phyloP scores from a whole-genome alignment of 2,329 filamentous ascomycete species.

The Sclerotinia sclerotiorum region DNA sequence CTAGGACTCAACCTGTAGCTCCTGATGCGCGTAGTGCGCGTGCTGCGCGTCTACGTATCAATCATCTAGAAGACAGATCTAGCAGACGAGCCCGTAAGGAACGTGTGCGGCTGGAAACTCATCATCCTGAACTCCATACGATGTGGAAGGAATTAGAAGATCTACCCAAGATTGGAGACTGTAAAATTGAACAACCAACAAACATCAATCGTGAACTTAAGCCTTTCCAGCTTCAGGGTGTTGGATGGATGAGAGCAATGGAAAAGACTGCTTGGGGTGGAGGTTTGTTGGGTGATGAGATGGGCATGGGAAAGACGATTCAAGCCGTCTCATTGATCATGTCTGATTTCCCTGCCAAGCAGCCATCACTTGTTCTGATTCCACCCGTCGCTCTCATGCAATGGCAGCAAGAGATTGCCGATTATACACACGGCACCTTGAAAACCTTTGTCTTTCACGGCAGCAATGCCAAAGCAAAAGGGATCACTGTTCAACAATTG shows the following conservation, averaged over 20 bases:
- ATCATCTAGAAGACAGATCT: conserved; percentile 41
- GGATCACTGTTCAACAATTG: conserved; percentile 70
- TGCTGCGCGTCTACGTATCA: conserved; percentile 26
- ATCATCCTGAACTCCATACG: conserved; percentile 75
- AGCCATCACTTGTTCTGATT: conserved; percentile 83
- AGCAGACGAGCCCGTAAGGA: conserved; percentile 45
- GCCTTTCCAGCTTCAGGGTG: conserved; percentile 87
- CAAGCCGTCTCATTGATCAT: conserved; percentile 97
- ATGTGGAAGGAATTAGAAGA: conserved; percentile 82
- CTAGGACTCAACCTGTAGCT: not conserved
- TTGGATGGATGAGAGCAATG: conserved; percentile 93
- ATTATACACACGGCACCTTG: conserved; percentile 81
- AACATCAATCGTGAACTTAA: conserved; percentile 84
- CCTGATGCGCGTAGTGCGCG: not conserved
- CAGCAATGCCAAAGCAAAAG: conserved; percentile 80
- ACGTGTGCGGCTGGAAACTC: conserved; percentile 66
- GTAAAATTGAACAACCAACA: conserved; percentile 67
- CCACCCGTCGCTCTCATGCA: conserved; percentile 95
- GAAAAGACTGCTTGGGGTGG: conserved; percentile 84
- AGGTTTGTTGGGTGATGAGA: conserved; percentile 91
- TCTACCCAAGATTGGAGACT: conserved; percentile 63
- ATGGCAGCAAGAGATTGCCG: conserved; percentile 80
- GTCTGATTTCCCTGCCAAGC: conserved; percentile 86
- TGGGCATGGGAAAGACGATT: conserved; percentile 98
- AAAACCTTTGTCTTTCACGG: conserved; percentile 91